Base-by-base conservation (phyloP, 495 filamentous ascomycete genomes). In the Neurospora sp. region DNA sequence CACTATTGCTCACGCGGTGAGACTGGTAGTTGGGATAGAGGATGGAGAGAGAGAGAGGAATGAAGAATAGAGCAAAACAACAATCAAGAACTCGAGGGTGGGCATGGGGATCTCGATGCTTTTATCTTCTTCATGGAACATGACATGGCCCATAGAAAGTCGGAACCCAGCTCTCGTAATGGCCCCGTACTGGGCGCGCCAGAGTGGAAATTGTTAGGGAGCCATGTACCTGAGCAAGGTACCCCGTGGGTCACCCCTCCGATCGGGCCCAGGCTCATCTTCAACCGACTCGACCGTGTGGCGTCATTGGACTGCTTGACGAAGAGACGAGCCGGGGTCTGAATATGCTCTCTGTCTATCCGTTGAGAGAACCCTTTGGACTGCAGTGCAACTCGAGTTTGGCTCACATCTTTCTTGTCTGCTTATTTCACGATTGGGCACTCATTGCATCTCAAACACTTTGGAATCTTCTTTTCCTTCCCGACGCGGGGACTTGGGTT, bases 191-290 rank as follows among this genome's bases (percentile, higher is more conserved):
- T 31, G 54, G 54, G 23, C 46, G 20, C 46, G 46, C 46, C 46
- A 54, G 46, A 54, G 46, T 66, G 54, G 41, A 54, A 76, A 76
- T 72, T 79, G 78, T 81, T 81, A 81, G 75, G 70, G 78, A 69
- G 70, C 39, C 72, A 78, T 38, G 79, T 80, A 80, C 76, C 76
- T 42, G 6, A 70, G 39, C 48, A 62, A 62, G 54, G 54, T 62
- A 62, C 23, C 54, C 54, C 23, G 54, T 62, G 54, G 54, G 23
- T 31, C 54, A 18, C 54, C 54, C 27, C 54, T 62, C 54, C 54
- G 27, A 66, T 66, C 54, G 54, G 54, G 54, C 54, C 54, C 54
- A 66, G 54, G 54, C 54, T 66, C 54, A 35, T 66, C 44, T 16
- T 10, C n/a, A 2, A 59, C 48, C n/a, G n/a, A n/a, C n/a, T n/a